Conservation (phyloP, 2,329 filamentous ascomycete genomes). For the Trichoderma arundinaceum region DNA sequence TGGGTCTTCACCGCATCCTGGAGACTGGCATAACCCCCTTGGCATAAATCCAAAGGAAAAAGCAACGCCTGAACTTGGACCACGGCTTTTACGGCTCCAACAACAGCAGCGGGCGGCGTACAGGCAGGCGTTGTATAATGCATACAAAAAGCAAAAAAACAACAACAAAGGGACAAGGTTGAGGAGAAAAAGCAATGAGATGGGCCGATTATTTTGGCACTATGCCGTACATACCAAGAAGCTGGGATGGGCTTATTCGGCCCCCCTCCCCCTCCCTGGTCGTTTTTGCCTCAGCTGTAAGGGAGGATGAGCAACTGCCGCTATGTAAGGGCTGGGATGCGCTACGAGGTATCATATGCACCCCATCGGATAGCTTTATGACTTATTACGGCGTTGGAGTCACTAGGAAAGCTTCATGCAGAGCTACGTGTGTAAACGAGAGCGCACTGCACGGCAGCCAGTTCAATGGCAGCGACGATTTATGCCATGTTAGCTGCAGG, state of each 20-base stretch:
- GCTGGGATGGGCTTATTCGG: background rate
- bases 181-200: too few relatives aligned
- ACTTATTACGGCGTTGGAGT: background rate
- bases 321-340: background rate
- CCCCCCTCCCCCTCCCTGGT: too few relatives aligned
- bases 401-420: background rate
- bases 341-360: background rate
- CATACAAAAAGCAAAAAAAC: too few relatives aligned
- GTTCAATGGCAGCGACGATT: background rate
- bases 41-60: too few relatives aligned
- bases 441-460: background rate
- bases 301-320: background rate
- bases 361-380: background rate
- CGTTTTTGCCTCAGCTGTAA: conserved; percentile 3
- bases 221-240: background rate
- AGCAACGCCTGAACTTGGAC: too few relatives aligned
- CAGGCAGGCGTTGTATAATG: too few relatives aligned
- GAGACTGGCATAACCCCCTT: too few relatives aligned
- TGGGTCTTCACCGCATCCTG: too few relatives aligned
- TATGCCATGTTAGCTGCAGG: conserved; percentile 1
- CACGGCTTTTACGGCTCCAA: too few relatives aligned
- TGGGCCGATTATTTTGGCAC: background rate
- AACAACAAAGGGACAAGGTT: too few relatives aligned
- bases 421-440: conserved; percentile 14
- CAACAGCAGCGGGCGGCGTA: too few relatives aligned